Percentiles rank a stretch among this genome's conserved stretches.
These are phyloP conservation scores for Tilletia horrida DNA, from an alignment of 1,284 basidiomycete species.

Conservation along the genomic window DNA sequence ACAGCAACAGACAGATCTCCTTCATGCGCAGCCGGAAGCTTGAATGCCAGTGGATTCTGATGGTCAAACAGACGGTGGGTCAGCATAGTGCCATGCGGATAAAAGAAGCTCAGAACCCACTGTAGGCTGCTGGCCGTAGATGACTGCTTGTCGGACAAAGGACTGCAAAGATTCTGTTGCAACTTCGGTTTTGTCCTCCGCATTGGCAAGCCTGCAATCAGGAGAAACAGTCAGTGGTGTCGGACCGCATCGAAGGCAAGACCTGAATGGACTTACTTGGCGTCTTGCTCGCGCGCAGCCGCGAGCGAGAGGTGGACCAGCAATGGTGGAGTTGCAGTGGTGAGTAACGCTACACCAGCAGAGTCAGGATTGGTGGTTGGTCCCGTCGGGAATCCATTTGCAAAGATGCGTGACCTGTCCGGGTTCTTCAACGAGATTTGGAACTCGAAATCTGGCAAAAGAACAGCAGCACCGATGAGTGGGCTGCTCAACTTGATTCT, in stretches of 20 bases:
- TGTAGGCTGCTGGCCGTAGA: conserved; percentile 70
- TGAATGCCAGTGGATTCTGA: conserved; percentile 78
- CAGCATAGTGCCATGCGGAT: neutral
- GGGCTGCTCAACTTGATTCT: neutral
- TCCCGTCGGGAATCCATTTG: neutral
- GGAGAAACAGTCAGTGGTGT: too few relatives aligned
- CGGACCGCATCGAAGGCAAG: too few relatives aligned
- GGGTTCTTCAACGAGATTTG: conserved; percentile 53
- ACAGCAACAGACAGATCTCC: conserved; percentile 71
- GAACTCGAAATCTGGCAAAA: conserved; percentile 33
- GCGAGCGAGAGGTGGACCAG: neutral
- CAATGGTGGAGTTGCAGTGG: conserved; percentile 1
- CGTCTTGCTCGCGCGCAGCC: neutral
- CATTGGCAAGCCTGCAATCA: conserved; percentile 8
- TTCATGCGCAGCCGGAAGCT: conserved; percentile 71
- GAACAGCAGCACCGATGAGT: neutral
- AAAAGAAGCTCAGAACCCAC: conserved; percentile 54
- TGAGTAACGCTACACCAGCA: conserved; percentile 1
- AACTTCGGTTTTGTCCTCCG: conserved; percentile 19
- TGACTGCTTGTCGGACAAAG: conserved; percentile 70
- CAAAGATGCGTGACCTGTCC: conserved; percentile 1
- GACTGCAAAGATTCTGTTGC: conserved; percentile 33
- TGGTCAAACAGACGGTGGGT: conserved; percentile 22
- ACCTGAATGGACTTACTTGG: neutral
- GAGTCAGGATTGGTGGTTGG: neutral